Evolutionary conservation across 2,329 filamentous ascomycete species (phyloP).

Genomic region (Gyromitra esculenta): DNA sequence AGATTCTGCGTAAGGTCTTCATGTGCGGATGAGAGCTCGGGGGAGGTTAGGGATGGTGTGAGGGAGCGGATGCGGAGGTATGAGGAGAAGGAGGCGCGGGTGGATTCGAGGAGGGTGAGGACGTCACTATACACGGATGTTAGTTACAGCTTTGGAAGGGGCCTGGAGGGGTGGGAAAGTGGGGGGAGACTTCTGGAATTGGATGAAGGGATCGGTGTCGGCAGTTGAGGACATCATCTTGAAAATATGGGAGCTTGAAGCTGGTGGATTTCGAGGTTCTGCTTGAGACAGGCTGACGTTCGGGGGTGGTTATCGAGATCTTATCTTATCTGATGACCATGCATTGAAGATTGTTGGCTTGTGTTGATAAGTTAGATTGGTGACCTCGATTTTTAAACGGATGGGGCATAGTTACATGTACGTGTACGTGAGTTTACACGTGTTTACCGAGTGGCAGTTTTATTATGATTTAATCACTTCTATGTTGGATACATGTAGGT

Average conservation of each 20-base stretch:
- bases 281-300: conserved; percentile 13
- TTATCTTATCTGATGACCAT: conserved; percentile 41
- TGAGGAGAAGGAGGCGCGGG: conserved; percentile 88
- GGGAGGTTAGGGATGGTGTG: conserved; percentile 75
- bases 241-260: conserved; percentile 18
- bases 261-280: conserved; percentile 25
- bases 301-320: conserved; percentile 5
- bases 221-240: conserved; percentile 57
- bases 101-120: conserved; percentile 79
- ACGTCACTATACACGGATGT: conserved; percentile 74
- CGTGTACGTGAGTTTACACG: background rate
- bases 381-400: background rate
- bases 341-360: background rate
- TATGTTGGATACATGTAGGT: background rate
- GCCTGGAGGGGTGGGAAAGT: conserved; percentile 39
- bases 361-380: too few species aligned
- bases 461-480: background rate
- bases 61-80: conserved; percentile 96
- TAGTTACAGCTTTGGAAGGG: conserved; percentile 28
- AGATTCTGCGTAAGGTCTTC: conserved; percentile 74
- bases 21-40: conserved; percentile 83
- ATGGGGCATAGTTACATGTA: background rate
- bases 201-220: conserved; percentile 58
- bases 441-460: background rate
- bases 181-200: conserved; percentile 57